Base-by-base conservation (phyloP, 129 eudicot genomes). In the Lactuca saligna region DNA sequence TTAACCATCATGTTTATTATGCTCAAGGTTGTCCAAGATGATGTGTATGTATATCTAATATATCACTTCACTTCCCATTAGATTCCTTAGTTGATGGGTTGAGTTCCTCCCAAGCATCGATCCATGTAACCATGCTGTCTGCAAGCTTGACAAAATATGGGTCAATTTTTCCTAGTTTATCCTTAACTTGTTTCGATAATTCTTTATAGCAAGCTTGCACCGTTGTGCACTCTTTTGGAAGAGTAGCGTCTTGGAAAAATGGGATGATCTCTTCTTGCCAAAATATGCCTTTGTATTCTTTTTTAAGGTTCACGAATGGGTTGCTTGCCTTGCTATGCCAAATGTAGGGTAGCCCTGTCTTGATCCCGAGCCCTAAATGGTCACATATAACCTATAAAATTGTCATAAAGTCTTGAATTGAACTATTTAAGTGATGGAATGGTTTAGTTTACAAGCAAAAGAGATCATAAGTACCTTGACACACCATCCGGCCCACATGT, bases 401-500 rank as follows among this genome's bases (percentile, higher is more conserved):
- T 7, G 6, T 63, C 35, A 68, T 2, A 60, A 29, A 1, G 13
- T 61, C 11, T 38, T 37, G 29, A 65, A 10, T 2, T 10, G 34
- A 7, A 57, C 14, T 6, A 13, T 5, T 38, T 14, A 15, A 3
- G 42, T 17, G 17, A 17, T 13, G 0, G 1, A 59, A 34, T 3
- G 35, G 46, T 42, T 17, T 59, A 32, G 65, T 68, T 72, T 64
- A 12, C 2, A 51, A 54, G 31, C 20, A 4, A 35, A 29, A 31
- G 59, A 62, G 44, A 20, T 20, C 17, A 51, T 3, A 55, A 32
- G 53, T 70, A 91, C 97, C 97, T 91, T 91, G 65, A 58, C 72
- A 70, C 97, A 91, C 97, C 97, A 91, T 54, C 97, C 97, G 60
- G 97, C 97, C 97, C 95, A 90, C 97, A 90, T 90, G 38, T 90